These are phyloP conservation scores for Paracoccidioides lutzii DNA, from an alignment of 2,329 filamentous ascomycete species.

Conservation along the genomic window DNA sequence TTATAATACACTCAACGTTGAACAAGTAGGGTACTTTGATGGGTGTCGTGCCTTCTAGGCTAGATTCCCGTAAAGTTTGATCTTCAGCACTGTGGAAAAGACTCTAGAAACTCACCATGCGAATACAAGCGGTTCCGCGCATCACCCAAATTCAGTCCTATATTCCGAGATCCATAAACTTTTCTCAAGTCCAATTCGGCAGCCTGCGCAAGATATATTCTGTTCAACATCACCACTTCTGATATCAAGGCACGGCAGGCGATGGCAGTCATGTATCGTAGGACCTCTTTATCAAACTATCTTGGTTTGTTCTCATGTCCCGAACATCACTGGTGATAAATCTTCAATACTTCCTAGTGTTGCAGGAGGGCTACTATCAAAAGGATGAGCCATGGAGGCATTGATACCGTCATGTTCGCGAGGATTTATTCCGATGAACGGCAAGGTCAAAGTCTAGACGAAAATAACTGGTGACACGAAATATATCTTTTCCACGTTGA, in stretches of 20 bases:
- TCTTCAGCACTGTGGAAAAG: constrained; percentile 5
- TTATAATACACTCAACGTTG: neutral
- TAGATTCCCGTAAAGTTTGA: constrained; percentile 3
- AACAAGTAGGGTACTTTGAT: neutral
- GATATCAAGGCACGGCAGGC: constrained; percentile 5
- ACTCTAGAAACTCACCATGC: neutral
- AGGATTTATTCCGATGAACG: neutral
- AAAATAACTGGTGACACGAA: neutral
- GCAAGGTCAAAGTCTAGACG: neutral
- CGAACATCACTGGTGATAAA: constrained; percentile 2
- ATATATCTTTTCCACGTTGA: neutral
- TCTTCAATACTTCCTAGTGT: constrained; percentile 3
- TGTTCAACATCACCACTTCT: neutral
- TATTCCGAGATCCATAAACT: neutral
- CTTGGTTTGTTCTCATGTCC: neutral
- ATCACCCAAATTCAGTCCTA: neutral
- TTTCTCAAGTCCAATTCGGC: constrained; percentile 4
- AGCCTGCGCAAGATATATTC: constrained; percentile 3
- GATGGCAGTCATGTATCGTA: constrained; percentile 4
- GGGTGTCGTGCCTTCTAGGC: constrained; percentile 3
- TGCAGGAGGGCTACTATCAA: neutral
- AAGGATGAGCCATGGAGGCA: constrained; percentile 1
- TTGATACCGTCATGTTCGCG: neutral
- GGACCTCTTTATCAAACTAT: neutral
- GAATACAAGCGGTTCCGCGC: constrained; percentile 3